phyloP scores from a whole-genome alignment of 2,329 filamentous ascomycete genomes.

The Thermothelomyces thermophilus region DNA sequence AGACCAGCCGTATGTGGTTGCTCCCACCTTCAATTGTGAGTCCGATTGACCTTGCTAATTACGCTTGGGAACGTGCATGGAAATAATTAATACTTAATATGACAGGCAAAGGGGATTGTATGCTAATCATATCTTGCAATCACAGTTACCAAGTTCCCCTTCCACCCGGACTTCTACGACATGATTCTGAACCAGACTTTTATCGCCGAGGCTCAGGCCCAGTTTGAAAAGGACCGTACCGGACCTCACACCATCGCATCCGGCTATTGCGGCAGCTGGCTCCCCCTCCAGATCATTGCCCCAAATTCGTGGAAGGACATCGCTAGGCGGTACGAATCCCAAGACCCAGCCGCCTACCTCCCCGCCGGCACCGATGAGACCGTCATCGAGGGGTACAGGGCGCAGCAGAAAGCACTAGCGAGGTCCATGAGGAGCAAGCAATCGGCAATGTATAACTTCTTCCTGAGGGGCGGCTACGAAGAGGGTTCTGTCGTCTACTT shows the following conservation, averaged over 20 bases:
- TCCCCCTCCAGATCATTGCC: constrained; percentile 29
- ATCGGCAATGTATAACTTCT: constrained; percentile 28
- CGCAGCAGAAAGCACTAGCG: constrained; percentile 29
- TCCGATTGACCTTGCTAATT: no score
- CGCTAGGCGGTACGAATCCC: constrained; percentile 24
- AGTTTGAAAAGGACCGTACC: constrained; percentile 23
- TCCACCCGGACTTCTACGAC: constrained; percentile 21
- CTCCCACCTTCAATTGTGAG: constrained; percentile 18
- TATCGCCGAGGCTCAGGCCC: constrained; percentile 22
- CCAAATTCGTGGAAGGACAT: constrained; percentile 25
- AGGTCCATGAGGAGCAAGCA: constrained; percentile 23
- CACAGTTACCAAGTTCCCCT: constrained; percentile 18
- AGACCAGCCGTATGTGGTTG: constrained; percentile 29
- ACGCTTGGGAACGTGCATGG: no score
- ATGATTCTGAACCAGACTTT: constrained; percentile 25
- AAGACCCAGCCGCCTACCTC: constrained; percentile 31
- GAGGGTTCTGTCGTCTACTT: constrained; percentile 28
- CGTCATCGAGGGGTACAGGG: constrained; percentile 33
- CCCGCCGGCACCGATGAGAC: constrained; percentile 28
- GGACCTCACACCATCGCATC: constrained; percentile 26
- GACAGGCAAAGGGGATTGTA: neutral
- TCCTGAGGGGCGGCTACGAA: constrained; percentile 26
- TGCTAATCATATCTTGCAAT: neutral
- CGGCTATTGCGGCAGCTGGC: constrained; percentile 25
- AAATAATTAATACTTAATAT: no score